phyloP scores from a whole-genome alignment of 257 asterid genomes.

The Solanum sejunctum region DNA sequence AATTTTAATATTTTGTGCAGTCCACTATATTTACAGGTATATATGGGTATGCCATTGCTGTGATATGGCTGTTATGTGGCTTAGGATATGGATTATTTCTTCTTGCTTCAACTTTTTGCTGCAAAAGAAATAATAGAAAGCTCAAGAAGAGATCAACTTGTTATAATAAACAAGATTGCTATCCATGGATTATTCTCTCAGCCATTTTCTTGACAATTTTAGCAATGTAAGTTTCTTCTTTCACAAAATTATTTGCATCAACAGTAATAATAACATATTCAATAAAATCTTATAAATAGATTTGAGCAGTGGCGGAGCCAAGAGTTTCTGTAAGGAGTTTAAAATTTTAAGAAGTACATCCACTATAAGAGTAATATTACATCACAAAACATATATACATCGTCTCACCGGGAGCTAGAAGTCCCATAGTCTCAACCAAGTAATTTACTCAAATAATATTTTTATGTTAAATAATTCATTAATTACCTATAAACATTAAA shows the following conservation, averaged over 20 bases:
- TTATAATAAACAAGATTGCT: constrained; percentile 11
- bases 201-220: constrained; percentile 44
- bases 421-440: no score
- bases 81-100: constrained; percentile 43
- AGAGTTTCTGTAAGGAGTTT: no score
- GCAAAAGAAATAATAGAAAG: constrained; percentile 14
- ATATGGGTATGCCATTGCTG: constrained; percentile 52
- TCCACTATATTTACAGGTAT: constrained; percentile 72
- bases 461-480: no score
- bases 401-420: no score
- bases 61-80: constrained; percentile 55
- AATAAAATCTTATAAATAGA: no score
- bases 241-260: not conserved
- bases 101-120: constrained; percentile 12
- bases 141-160: constrained; percentile 27
- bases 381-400: no score
- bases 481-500: no score
- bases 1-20: constrained; percentile 25
- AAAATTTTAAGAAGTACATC: no score
- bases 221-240: constrained; percentile 38
- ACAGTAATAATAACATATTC: no score
- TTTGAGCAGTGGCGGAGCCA: no score
- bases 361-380: no score
- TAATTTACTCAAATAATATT: no score
- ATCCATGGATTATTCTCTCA: constrained; percentile 27